Percentiles rank a stretch among this genome's conserved stretches.
These are phyloP conservation scores for Schizochytrium sp. DNA, from an alignment of 108 stramenopile genomes.

Conservation along the genomic window DNA sequence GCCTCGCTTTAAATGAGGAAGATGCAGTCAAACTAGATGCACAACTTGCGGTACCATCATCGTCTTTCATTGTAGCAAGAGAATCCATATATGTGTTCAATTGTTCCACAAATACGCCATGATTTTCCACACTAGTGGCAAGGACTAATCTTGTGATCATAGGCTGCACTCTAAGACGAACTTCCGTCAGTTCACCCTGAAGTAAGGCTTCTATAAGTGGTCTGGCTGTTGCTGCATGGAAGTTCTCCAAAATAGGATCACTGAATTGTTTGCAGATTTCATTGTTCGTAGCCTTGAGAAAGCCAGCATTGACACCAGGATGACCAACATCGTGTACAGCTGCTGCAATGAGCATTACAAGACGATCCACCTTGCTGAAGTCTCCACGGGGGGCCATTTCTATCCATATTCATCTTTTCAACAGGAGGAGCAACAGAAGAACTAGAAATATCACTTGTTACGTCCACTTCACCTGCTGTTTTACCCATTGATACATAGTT, in stretches of 20 bases:
- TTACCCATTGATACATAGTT: neutral
- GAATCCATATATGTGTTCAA: neutral
- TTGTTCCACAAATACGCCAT: slow-evolving; percentile 63
- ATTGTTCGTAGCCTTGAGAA: slow-evolving; percentile 72
- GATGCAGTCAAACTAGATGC: too few species aligned
- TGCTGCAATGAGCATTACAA: slow-evolving; percentile 73
- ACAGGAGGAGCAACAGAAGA: neutral
- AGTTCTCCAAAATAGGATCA: slow-evolving; percentile 76
- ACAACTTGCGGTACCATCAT: too few species aligned
- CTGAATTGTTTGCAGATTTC: slow-evolving; percentile 72
- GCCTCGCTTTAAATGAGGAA: neutral
- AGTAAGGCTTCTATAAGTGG: slow-evolving; percentile 67
- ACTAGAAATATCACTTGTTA: neutral
- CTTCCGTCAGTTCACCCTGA: neutral
- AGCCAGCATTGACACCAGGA: slow-evolving; percentile 77
- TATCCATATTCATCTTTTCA: neutral
- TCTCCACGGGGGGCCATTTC: neutral
- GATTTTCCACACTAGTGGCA: slow-evolving; percentile 70
- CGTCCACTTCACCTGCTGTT: neutral
- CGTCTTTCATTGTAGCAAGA: neutral
- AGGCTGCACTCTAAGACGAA: slow-evolving; percentile 53
- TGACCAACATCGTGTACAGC: slow-evolving; percentile 79
- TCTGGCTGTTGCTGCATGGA: slow-evolving; percentile 74
- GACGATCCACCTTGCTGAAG: slow-evolving; percentile 58
- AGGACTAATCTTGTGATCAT: slow-evolving; percentile 70